Percentiles rank a stretch among this genome's conserved stretches.
phyloP scores from a whole-genome alignment of 2,329 filamentous ascomycete genomes.

The Aspergillus terreus region DNA sequence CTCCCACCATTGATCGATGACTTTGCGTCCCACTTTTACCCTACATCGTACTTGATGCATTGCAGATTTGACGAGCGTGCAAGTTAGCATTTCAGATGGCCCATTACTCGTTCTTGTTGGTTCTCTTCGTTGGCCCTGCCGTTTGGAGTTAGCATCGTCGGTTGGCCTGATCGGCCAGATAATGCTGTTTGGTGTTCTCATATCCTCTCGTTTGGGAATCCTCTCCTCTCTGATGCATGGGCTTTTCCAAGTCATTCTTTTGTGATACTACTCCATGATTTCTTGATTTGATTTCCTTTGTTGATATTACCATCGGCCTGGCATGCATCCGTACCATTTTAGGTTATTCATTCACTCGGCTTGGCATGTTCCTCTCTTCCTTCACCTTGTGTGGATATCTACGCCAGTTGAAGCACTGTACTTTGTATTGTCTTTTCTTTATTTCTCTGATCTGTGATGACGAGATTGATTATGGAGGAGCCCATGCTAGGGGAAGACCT shows the following conservation, averaged over 20 bases:
- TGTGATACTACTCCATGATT: conserved; percentile 14
- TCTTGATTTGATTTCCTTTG: conserved; percentile 19
- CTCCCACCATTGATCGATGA: conserved; percentile 27
- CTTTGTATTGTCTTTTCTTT: conserved; percentile 7
- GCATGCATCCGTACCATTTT: conserved; percentile 4
- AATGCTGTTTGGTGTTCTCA: not conserved
- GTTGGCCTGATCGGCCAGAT: not conserved
- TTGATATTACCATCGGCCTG: conserved; percentile 14
- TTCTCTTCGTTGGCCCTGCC: not conserved
- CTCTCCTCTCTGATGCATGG: conserved; percentile 12
- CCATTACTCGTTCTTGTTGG: not conserved
- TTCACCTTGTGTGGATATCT: conserved; percentile 7
- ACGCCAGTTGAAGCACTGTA: conserved; percentile 4
- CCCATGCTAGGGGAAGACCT: not conserved
- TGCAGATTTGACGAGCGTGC: conserved; percentile 12
- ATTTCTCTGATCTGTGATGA: conserved; percentile 16
- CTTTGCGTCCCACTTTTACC: not conserved
- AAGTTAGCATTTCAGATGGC: conserved; percentile 8
- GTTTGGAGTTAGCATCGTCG: not conserved
- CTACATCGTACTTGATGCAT: conserved; percentile 4
- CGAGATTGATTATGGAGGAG: conserved; percentile 6
- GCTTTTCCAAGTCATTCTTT: conserved; percentile 14
- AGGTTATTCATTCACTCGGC: conserved; percentile 16
- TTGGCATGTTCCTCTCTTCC: conserved; percentile 6
- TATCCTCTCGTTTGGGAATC: conserved; percentile 11